Evolutionary conservation across 441 rosid species (phyloP).

Genomic region (Kokia cookei): DNA sequence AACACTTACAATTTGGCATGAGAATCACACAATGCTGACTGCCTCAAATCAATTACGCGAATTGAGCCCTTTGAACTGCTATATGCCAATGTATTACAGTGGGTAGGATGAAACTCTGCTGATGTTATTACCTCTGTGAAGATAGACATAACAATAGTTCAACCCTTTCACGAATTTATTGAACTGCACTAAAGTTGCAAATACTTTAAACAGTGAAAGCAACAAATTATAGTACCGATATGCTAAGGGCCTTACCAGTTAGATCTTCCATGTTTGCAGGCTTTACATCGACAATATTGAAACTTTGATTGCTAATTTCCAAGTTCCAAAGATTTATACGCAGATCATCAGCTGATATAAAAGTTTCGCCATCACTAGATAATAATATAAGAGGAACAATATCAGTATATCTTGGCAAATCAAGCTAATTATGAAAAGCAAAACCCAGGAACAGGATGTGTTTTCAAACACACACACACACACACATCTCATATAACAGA

Average conservation of each 20-base stretch:
- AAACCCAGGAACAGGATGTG: background rate
- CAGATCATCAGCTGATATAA: conserved; percentile 94
- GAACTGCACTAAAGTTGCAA: background rate
- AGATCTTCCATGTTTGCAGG: conserved; percentile 98
- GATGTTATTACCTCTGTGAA: conserved; percentile 95
- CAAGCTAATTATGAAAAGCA: conserved; percentile 1
- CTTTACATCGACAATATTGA: conserved; percentile 92
- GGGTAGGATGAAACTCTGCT: conserved; percentile 95
- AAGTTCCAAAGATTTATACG: conserved; percentile 96
- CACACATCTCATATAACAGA: background rate
- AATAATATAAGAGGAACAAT: background rate
- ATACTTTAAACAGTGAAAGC: background rate
- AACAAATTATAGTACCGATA: background rate
- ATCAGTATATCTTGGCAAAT: background rate
- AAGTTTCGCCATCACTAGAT: conserved; percentile 90
- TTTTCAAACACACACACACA: background rate
- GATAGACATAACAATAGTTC: background rate
- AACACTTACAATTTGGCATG: conserved; percentile 36
- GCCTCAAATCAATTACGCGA: conserved; percentile 93
- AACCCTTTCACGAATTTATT: background rate
- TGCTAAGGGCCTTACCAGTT: conserved; percentile 49
- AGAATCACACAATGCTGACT: conserved; percentile 86
- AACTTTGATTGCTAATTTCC: conserved; percentile 94
- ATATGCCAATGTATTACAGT: conserved; percentile 85
- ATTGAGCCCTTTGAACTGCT: conserved; percentile 98